These are phyloP conservation scores for Nepenthes mirabilis DNA, from an alignment of 148 eudicot species.

Conservation along the genomic window DNA sequence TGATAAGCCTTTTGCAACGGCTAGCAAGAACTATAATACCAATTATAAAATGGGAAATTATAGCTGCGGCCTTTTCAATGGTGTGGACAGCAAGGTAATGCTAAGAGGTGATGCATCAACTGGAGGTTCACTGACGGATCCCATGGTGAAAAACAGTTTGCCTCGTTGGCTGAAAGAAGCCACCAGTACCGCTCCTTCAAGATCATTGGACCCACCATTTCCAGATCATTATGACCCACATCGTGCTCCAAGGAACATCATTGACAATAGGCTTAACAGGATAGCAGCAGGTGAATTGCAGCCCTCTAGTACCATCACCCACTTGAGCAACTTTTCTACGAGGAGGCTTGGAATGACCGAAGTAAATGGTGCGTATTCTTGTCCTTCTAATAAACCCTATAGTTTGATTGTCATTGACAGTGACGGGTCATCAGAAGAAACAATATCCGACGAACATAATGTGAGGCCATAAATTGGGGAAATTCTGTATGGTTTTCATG, in stretches of 20 bases:
- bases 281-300: conserved; percentile 1
- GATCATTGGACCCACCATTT: conserved; percentile 2
- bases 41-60: conserved; percentile 6
- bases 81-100: conserved; percentile 8
- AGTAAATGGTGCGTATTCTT: not conserved
- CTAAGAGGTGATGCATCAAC: conserved; percentile 5
- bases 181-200: conserved; percentile 6
- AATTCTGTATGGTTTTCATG: not conserved
- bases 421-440: conserved; percentile 49
- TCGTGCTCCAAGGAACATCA: conserved; percentile 5
- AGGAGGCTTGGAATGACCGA: conserved; percentile 4
- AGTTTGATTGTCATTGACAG: conserved; percentile 31
- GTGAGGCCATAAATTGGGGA: conserved; percentile 1
- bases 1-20: conserved; percentile 11
- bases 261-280: conserved; percentile 1
- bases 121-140: conserved; percentile 7
- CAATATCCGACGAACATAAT: conserved; percentile 35
- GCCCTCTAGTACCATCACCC: not conserved
- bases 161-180: conserved; percentile 38
- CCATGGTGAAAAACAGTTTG: conserved; percentile 7
- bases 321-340: not conserved
- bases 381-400: conserved; percentile 5
- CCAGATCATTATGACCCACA: conserved; percentile 9
- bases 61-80: conserved; percentile 7
- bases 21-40: not conserved